These are phyloP conservation scores for Flagelloscypha sp. DNA, from an alignment of 768 basidiomycete genomes.

Conservation along the genomic window DNA sequence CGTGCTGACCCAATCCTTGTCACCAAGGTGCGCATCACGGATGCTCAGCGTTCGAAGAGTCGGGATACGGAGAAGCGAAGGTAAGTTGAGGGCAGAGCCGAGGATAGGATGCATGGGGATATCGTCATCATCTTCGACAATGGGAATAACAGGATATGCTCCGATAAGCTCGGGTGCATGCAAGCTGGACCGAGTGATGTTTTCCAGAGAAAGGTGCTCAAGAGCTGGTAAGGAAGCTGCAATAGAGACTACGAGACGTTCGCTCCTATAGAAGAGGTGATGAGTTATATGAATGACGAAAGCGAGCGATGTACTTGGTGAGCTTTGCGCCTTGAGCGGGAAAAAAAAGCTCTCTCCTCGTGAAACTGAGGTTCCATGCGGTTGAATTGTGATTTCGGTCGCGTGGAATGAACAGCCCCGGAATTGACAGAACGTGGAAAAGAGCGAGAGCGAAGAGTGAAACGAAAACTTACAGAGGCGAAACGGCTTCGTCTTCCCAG, in stretches of 20 bases:
- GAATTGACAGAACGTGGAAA: conserved; percentile 1
- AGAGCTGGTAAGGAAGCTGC: conserved; percentile 52
- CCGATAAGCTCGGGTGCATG: conserved; percentile 54
- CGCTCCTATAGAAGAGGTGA: conserved; percentile 37
- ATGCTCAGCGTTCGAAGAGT: conserved; percentile 54
- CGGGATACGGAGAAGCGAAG: conserved; percentile 57
- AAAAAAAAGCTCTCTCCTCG: too few relatives aligned
- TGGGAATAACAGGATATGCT: conserved; percentile 47
- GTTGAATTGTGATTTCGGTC: too few relatives aligned
- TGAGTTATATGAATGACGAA: conserved; percentile 1
- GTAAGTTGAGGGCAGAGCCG: conserved; percentile 52
- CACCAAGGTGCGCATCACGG: conserved; percentile 65
- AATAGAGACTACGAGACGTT: conserved; percentile 61
- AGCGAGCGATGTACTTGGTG: conserved; percentile 4
- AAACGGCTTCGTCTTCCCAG: conserved; percentile 27
- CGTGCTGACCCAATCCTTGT: conserved; percentile 46
- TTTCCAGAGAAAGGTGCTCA: conserved; percentile 47
- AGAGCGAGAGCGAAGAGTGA: conserved; percentile 15
- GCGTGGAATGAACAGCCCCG: too few relatives aligned
- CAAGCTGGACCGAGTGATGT: conserved; percentile 57
- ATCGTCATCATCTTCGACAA: conserved; percentile 53
- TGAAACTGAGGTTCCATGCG: too few relatives aligned
- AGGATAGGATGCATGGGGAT: conserved; percentile 47
- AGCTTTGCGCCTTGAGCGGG: neutral
- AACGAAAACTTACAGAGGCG: conserved; percentile 35